Evolutionary conservation across 768 basidiomycete species (phyloP).

Genomic region (Hemileccinum rubropunctum): DNA sequence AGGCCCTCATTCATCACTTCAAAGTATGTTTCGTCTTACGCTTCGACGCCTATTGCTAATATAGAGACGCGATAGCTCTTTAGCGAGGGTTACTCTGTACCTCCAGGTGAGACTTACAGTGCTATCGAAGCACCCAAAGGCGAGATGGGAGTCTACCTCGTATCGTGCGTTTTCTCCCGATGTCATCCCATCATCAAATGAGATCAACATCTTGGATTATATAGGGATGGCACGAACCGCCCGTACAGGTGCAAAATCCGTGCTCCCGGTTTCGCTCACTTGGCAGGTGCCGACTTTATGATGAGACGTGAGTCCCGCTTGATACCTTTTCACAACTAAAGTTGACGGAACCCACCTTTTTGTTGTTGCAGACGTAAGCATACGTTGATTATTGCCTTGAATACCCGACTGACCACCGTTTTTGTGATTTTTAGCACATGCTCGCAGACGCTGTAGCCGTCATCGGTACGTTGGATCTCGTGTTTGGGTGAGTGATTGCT

Average conservation of each 20-base stretch:
- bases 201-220: not conserved
- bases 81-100: slow-evolving; percentile 95
- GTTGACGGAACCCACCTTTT: slow-evolving; percentile 4
- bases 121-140: slow-evolving; percentile 99
- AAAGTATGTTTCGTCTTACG: slow-evolving; percentile 50
- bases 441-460: slow-evolving; percentile 94
- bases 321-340: not conserved
- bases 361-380: slow-evolving; percentile 37
- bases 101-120: slow-evolving; percentile 92
- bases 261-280: slow-evolving; percentile 93
- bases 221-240: slow-evolving; percentile 88
- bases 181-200: not conserved
- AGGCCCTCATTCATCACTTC: slow-evolving; percentile 97
- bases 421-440: slow-evolving; percentile 62
- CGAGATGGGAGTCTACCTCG: slow-evolving; percentile 98
- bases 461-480: slow-evolving; percentile 98
- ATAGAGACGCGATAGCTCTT: slow-evolving; percentile 59
- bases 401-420: slow-evolving; percentile 16
- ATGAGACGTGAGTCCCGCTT: slow-evolving; percentile 71
- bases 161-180: slow-evolving; percentile 59
- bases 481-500: slow-evolving; percentile 75
- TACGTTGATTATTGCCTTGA: not conserved
- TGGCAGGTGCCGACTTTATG: slow-evolving; percentile 97
- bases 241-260: slow-evolving; percentile 98
- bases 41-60: not conserved